A percentile compares a stretch with the other conserved stretches of the same genome.
Evolutionary conservation across 345 rosid genomes (phyloP).

Genomic region (Eucalyptus tenuipes): DNA sequence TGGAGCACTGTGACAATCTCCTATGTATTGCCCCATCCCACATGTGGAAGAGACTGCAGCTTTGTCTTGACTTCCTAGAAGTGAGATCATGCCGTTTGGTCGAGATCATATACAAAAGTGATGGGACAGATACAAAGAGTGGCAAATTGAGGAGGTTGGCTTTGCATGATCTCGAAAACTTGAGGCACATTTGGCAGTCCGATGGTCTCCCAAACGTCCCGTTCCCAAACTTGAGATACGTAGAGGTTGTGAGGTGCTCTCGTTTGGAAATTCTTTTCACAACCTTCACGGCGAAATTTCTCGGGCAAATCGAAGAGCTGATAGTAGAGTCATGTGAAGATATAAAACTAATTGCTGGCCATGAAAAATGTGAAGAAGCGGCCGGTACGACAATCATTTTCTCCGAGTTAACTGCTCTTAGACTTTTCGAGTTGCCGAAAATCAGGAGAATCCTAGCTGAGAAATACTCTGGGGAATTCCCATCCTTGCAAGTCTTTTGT

Average conservation of each 20-base stretch:
- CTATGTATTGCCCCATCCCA: too few species aligned
- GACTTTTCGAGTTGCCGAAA: too few species aligned
- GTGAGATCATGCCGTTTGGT: too few species aligned
- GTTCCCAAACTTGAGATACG: neutral
- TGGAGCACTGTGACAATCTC: neutral
- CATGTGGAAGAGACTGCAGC: too few species aligned
- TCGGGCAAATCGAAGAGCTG: neutral
- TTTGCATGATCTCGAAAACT: neutral
- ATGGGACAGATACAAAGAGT: neutral
- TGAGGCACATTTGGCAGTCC: neutral
- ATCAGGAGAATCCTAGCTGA: rapidly evolving
- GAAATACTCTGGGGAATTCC: rapidly evolving
- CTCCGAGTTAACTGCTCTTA: too few species aligned
- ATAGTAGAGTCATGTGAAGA: neutral
- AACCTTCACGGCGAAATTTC: neutral
- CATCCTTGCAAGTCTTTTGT: rapidly evolving
- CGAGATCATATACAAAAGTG: neutral
- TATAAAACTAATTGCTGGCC: too few species aligned
- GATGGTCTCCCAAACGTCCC: rapidly evolving
- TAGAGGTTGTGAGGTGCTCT: neutral
- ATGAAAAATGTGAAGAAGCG: too few species aligned
- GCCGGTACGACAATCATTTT: too few species aligned
- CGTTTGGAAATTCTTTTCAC: neutral
- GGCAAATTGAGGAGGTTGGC: neutral
- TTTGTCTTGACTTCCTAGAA: too few species aligned